Evolutionary conservation across 2,329 filamentous ascomycete species (phyloP).

Genomic region (Botrytis deweyae): DNA sequence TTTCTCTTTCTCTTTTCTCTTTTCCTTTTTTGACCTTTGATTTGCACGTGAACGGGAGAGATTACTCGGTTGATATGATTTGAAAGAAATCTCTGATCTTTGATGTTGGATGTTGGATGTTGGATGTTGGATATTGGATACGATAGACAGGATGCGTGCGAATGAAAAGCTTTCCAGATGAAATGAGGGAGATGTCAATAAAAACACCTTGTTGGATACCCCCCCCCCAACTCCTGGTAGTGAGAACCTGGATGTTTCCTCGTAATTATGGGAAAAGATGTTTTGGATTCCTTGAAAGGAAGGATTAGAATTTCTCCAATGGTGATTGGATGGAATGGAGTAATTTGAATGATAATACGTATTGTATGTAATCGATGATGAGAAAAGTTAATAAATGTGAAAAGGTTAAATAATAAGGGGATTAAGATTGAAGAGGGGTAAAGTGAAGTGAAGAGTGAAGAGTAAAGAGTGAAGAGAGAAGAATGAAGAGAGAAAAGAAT

Average conservation of each 20-base stretch:
- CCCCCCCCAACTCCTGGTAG: not conserved
- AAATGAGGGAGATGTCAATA: not conserved
- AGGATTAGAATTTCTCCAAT: not conserved
- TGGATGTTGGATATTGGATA: not conserved
- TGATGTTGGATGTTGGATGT: not conserved
- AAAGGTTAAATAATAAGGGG: not conserved
- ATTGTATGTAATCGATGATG: no score
- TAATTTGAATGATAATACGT: not conserved
- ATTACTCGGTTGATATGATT: not conserved
- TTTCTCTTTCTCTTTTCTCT: not conserved
- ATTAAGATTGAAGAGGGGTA: not conserved
- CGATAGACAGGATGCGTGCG: not conserved
- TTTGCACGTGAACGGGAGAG: not conserved
- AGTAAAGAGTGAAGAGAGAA: no score
- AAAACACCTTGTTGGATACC: conserved; percentile 17
- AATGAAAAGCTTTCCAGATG: not conserved
- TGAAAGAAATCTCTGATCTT: not conserved
- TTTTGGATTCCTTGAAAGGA: not conserved
- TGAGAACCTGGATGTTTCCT: not conserved
- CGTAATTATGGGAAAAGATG: no score
- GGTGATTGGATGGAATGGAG: not conserved
- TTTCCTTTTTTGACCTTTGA: not conserved
- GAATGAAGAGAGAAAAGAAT: no score
- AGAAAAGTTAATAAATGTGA: not conserved
- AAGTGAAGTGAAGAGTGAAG: no score